Percentiles rank a stretch among this genome's conserved stretches.
Conservation (phyloP, 805 yeast species). For the Debaryomyces tyrocola region DNA sequence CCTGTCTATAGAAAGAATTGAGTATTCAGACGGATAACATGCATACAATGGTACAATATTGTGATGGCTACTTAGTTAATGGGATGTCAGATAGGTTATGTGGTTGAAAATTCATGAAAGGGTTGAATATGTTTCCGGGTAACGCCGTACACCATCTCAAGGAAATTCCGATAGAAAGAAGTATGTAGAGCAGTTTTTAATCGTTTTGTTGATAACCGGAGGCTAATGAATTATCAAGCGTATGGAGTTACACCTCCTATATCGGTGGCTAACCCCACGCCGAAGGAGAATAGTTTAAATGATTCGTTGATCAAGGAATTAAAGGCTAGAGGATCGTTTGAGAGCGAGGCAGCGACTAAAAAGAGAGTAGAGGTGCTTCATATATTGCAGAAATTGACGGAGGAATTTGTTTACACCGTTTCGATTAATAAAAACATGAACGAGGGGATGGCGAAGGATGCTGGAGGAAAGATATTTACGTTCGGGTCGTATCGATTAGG, state of each 20-base stretch:
- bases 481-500: conserved; percentile 94
- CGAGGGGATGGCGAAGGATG: conserved; percentile 96
- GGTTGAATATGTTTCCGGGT: neutral
- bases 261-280: conserved; percentile 80
- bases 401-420: conserved; percentile 81
- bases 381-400: conserved; percentile 67
- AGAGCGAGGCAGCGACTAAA: conserved; percentile 78
- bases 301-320: conserved; percentile 76
- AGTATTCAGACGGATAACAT: too few species aligned
- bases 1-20: too few species aligned
- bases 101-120: too few species aligned
- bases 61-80: too few species aligned
- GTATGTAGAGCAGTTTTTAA: too few species aligned
- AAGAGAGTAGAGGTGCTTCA: conserved; percentile 76
- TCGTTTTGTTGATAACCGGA: too few species aligned
- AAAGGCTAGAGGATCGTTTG: conserved; percentile 84
- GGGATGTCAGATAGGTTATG: too few species aligned
- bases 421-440: conserved; percentile 85
- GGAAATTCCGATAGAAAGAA: too few species aligned
- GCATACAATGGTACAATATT: too few species aligned
- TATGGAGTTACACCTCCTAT: conserved; percentile 84
- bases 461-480: conserved; percentile 97
- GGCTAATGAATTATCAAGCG: conserved; percentile 17
- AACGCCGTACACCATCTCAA: neutral
- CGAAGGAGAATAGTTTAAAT: conserved; percentile 73